A percentile compares a stretch with the other conserved stretches of the same genome.
These are phyloP conservation scores for Thelonectria discophora DNA, from an alignment of 2,329 filamentous ascomycete genomes.

Conservation along the genomic window DNA sequence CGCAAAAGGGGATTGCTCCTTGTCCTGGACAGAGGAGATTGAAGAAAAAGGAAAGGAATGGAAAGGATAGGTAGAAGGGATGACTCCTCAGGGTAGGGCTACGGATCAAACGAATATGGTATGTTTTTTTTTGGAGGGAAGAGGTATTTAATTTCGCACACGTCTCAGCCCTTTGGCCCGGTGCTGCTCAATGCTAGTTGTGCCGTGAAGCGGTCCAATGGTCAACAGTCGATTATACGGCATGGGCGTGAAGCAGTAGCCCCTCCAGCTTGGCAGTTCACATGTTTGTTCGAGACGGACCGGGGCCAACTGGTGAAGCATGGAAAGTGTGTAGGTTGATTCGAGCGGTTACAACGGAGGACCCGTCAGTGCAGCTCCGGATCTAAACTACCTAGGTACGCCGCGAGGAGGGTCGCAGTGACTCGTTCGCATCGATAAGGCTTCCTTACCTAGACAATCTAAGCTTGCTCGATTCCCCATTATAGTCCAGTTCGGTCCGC, in stretches of 20 bases:
- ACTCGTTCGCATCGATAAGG: background rate
- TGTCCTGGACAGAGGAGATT: no score
- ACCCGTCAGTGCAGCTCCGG: background rate
- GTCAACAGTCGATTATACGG: background rate
- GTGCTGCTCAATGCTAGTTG: background rate
- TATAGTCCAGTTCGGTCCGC: background rate
- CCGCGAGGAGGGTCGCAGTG: background rate
- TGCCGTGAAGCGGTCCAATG: background rate
- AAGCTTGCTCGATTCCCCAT: background rate
- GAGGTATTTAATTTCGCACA: background rate
- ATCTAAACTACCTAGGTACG: no score
- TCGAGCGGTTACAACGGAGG: constrained; percentile 22
- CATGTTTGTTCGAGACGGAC: background rate
- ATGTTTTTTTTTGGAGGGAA: background rate
- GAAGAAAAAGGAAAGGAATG: background rate
- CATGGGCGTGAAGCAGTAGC: background rate
- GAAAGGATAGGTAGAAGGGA: background rate
- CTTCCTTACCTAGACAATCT: background rate
- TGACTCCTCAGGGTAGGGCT: background rate
- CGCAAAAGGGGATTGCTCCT: background rate
- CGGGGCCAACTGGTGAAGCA: background rate
- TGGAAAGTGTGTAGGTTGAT: constrained; percentile 15
- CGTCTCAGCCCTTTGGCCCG: background rate
- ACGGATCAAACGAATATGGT: background rate
- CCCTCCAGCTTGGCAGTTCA: background rate